Evolutionary conservation across 805 yeast species (phyloP).

Genomic region (Kuraishia borneana): DNA sequence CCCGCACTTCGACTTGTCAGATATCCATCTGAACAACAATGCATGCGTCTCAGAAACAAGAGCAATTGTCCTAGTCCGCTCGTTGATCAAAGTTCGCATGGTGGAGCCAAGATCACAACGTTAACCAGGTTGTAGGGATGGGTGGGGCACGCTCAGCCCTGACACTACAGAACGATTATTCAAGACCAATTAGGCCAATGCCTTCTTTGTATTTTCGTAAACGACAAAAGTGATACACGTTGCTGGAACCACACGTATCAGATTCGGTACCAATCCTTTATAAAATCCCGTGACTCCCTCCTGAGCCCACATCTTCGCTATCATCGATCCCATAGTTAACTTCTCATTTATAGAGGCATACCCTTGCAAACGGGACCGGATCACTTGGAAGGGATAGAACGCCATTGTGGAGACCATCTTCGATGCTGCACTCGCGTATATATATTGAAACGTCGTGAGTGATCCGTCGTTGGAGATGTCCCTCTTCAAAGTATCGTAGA

Average conservation of each 20-base stretch:
- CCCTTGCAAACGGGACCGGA: conserved; percentile 66
- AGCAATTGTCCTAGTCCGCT: conserved; percentile 27
- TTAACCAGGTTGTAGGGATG: too few species aligned
- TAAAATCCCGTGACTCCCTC: conserved; percentile 68
- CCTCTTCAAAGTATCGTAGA: conserved; percentile 68
- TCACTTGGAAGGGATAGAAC: conserved; percentile 78
- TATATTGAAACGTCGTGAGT: conserved; percentile 43
- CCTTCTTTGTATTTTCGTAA: conserved; percentile 51
- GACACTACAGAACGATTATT: not conserved
- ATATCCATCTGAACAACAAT: conserved; percentile 31
- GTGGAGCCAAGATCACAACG: too few species aligned
- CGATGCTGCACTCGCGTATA: conserved; percentile 55
- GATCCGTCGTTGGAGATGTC: conserved; percentile 8
- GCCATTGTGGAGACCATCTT: conserved; percentile 57
- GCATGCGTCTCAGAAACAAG: conserved; percentile 31
- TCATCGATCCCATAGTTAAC: conserved; percentile 20
- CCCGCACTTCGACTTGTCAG: conserved; percentile 26
- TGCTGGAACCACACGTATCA: conserved; percentile 81
- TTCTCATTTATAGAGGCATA: conserved; percentile 15
- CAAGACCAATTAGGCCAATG: conserved; percentile 4
- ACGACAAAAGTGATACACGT: conserved; percentile 84
- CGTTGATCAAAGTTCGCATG: conserved; percentile 26
- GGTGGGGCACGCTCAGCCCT: not conserved
- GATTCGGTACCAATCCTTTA: conserved; percentile 70
- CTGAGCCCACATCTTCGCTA: conserved; percentile 24